Base-by-base conservation (phyloP, 1,284 basidiomycete species). In the Anthracocystis walkeri region DNA sequence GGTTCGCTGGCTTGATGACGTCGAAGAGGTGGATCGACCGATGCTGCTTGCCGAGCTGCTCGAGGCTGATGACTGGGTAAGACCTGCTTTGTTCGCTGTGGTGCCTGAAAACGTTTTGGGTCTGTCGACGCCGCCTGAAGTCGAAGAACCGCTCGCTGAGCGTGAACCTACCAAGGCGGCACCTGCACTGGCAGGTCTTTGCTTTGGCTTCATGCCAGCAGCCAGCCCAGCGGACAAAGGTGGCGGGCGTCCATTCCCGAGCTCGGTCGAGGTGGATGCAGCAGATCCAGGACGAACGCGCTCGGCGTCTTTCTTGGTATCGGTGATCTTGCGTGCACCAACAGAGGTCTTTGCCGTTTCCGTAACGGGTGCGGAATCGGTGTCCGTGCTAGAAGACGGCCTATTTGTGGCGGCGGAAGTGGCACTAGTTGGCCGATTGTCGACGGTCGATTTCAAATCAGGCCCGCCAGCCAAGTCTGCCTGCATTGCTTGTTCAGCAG, bases 141-240 rank as follows among this genome's bases (percentile, higher is more conserved):
- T n/a, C 20, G 51, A 38, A 0, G 48, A 21, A 29, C n/a, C 60
- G 14, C 45, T 60, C 0, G 51, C 27, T 2, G 65, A 38, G 21
- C 58, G 64, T 38, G 67, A 53, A 46, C 59, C 50, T 21, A 23
- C n/a, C 5, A 56, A 50, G 10, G 58, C 48, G 38, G 66, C 58
- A 6, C 58, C 61, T 7, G 67, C 64, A 29, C 61, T 75, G 12
- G 60, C 60, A 2, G 65, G 73, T 33, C 74, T 67, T 45, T 67
- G 68, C 57, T 59, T 72, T n/a, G 65, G 74, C 58, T 68, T 71
- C 67, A 72, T 68, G 10, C 68, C 68, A 12, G 65, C 60, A 1
- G 65, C 68, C 12, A 68, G 65, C 3, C 74, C 58, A 12, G 57
- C 25, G 11, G 57, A 31, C 1, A 54, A 7, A 5, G 44, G 6